A percentile compares a stretch with the other conserved stretches of the same genome.
Conservation (phyloP, 192 early-diverging fungal species). For the Haplosporangium gracile region DNA sequence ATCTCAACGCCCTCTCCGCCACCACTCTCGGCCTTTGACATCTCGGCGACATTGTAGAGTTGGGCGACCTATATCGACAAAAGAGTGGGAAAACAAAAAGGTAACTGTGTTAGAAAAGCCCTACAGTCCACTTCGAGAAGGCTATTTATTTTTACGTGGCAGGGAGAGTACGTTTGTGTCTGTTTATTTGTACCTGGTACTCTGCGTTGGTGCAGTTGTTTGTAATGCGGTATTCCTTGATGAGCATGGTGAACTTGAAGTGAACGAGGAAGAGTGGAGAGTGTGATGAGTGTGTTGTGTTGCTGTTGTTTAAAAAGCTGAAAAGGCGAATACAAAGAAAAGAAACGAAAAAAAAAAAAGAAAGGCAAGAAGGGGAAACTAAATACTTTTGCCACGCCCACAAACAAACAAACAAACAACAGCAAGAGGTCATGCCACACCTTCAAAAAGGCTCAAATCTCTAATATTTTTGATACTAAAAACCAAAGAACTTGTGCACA, state of each 20-base stretch:
- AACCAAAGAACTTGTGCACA: no score
- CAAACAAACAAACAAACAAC: neutral
- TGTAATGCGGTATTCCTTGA: constrained; percentile 82
- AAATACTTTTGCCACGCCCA: neutral
- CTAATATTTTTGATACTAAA: no score
- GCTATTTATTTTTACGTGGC: neutral
- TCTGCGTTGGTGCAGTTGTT: constrained; percentile 83
- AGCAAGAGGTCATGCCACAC: no score
- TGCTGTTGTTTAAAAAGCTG: neutral
- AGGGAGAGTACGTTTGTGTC: constrained; percentile 25
- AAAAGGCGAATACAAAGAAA: neutral
- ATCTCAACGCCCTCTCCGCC: constrained; percentile 88
- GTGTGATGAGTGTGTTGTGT: neutral
- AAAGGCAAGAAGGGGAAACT: neutral
- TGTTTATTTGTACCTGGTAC: constrained; percentile 70
- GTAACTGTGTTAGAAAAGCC: constrained; percentile 10
- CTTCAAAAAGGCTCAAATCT: no score
- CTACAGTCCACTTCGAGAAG: neutral
- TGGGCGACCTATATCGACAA: constrained; percentile 67
- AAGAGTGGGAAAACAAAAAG: neutral
- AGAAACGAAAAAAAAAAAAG: neutral
- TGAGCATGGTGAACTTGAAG: constrained; percentile 62
- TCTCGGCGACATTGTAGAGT: constrained; percentile 81
- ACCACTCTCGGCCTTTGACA: constrained; percentile 82
- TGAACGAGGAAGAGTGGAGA: neutral